Evolutionary conservation across 345 rosid genomes (phyloP).

Genomic region (Heritiera fomes): DNA sequence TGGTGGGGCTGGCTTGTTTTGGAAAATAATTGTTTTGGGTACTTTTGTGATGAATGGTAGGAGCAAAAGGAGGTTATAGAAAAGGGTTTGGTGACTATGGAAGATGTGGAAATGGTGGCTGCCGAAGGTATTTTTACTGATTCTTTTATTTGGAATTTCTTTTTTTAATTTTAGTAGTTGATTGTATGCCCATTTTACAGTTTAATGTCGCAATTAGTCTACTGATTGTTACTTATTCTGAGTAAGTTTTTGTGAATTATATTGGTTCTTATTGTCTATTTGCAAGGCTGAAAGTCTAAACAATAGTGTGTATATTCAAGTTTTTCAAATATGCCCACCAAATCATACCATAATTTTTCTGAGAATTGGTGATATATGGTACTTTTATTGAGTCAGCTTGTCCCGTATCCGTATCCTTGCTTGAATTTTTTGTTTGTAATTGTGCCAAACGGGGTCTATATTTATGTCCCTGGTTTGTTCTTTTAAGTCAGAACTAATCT

Average conservation of each 20-base stretch:
- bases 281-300: not conserved
- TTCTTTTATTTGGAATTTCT: no score
- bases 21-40: not conserved
- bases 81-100: conserved; percentile 71
- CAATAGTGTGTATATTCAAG: no score
- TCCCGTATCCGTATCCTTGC: not conserved
- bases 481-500: not conserved
- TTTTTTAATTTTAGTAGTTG: not conserved
- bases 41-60: conserved; percentile 31
- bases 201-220: not conserved
- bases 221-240: not conserved
- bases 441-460: not conserved
- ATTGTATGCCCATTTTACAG: not conserved
- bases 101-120: conserved; percentile 74
- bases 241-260: not conserved
- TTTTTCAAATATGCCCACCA: not conserved
- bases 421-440: not conserved
- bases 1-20: no score
- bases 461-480: no score
- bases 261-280: not conserved
- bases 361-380: not conserved
- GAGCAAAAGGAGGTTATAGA: conserved; percentile 73
- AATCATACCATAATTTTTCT: not conserved
- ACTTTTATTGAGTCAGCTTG: not conserved
- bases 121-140: conserved; percentile 40